Percentiles rank a stretch among this genome's conserved stretches.
phyloP scores from a whole-genome alignment of 352 stramenopile genomes.

The Phytopythium mirpurense region DNA sequence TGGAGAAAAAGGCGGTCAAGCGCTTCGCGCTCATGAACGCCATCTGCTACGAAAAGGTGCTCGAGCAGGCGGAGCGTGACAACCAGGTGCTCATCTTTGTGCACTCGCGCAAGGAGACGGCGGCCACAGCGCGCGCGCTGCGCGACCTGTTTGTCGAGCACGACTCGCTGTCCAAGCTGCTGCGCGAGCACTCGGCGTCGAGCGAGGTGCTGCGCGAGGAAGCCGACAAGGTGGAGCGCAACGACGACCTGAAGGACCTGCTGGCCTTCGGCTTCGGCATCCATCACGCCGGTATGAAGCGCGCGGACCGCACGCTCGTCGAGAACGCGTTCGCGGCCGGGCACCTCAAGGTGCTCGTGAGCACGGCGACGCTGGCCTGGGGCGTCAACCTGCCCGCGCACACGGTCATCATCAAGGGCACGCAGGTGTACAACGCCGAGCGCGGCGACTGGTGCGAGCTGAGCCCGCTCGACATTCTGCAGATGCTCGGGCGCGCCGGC shows the following conservation, averaged over 20 bases:
- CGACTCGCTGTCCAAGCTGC: constrained; percentile 92
- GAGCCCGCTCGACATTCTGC: constrained; percentile 97
- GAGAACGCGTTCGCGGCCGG: constrained; percentile 98
- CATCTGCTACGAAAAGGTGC: constrained; percentile 99
- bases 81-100: constrained; percentile 99
- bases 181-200: constrained; percentile 80
- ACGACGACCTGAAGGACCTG: constrained; percentile 97
- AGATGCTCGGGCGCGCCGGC: constrained; percentile 99
- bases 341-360: constrained; percentile 96
- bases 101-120: constrained; percentile 98
- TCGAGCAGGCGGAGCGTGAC: constrained; percentile 90
- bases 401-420: constrained; percentile 99
- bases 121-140: constrained; percentile 95
- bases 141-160: constrained; percentile 94
- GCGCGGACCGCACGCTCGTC: constrained; percentile 95
- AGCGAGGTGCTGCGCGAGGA: constrained; percentile 94
- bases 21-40: constrained; percentile 99
- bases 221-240: constrained; percentile 89
- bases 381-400: constrained; percentile 99
- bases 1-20: constrained; percentile 99
- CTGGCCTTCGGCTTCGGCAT: constrained; percentile 99
- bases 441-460: constrained; percentile 98
- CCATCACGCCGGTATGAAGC: constrained; percentile 98
- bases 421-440: constrained; percentile 99
- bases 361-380: constrained; percentile 99